Percentiles rank a stretch among this genome's conserved stretches.
Conservation (phyloP, 164 flowering plant species). For the Stephania japonica region DNA sequence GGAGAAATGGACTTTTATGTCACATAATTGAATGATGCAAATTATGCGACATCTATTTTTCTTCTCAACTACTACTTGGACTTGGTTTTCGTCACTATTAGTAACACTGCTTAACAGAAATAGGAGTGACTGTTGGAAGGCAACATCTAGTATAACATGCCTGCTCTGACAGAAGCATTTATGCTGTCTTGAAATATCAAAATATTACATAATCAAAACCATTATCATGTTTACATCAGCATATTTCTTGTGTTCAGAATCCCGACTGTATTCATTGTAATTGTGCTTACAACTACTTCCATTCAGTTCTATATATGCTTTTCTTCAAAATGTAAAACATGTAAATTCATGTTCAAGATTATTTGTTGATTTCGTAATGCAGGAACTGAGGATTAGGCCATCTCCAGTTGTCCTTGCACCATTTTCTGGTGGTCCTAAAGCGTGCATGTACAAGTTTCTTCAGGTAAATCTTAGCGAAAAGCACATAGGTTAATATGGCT, state of each 20-base stretch:
- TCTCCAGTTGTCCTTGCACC: constrained; percentile 82
- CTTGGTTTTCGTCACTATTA: background rate
- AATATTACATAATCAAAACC: background rate
- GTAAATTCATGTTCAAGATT: background rate
- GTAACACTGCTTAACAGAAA: background rate
- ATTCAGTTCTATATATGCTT: background rate
- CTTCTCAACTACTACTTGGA: background rate
- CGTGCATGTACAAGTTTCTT: constrained; percentile 90
- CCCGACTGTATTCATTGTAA: background rate
- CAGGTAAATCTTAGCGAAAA: constrained; percentile 45
- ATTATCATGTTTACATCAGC: background rate
- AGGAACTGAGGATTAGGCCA: constrained; percentile 74
- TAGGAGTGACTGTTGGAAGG: background rate
- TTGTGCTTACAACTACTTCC: background rate
- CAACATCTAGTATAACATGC: background rate
- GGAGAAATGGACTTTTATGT: background rate
- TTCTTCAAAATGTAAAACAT: background rate
- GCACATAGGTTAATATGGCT: no score
- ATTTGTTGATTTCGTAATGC: constrained; percentile 11
- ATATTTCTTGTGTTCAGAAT: background rate
- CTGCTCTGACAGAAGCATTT: background rate
- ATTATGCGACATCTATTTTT: background rate
- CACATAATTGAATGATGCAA: background rate
- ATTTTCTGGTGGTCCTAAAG: constrained; percentile 92
- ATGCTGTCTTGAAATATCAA: background rate